Evolutionary conservation across 1,284 basidiomycete genomes (phyloP), one percentile per base, ranked within the genome.

Genomic region (Ceratobasidium theobromae): DNA sequence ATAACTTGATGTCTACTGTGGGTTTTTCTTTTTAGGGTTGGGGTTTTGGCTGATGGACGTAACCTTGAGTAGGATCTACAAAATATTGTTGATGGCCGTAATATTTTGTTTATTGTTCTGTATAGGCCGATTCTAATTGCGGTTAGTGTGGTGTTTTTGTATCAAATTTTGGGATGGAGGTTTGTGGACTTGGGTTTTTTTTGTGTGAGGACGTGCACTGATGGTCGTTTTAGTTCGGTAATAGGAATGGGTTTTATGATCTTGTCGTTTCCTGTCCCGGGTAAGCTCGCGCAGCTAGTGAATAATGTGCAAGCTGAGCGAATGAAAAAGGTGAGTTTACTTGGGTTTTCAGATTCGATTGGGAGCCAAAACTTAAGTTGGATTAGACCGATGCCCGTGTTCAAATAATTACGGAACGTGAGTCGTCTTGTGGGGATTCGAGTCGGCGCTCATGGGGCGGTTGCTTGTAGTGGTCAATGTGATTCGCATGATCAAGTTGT

Each of bases 401-500:
- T 1, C 79, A 82, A 69, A 72, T 75, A 1, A 76, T 84, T 49
- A 80, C 82, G 0, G 84, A 84, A 74, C 76, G 78, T 77, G 68
- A 62, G 73, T 69, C 46, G 8, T 33, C 28, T n/a, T 5, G 25
- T 52, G 35, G 33, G 60, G 57, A 69, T 45, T 30, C 27, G 45
- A 18, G 53, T 27, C 28, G 64, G 57, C 68, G 49, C 27, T 35
- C 53, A 30, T 32, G 6, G 41, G 12, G 12, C 16, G 30, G 48
- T 46, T 41, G 21, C 25, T 3, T 48, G 18, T 43, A 82, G 80
- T 77, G 5, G 76, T 82, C 76, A 81, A 76, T 69, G 77, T 83
- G 5, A 69, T 84, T n/a, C 77, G 85, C 27, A 86, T 86, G 80
- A 77, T 86, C 75, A 88, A 89, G 75, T 80, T 89, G 70, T 89